Evolutionary conservation across 2,329 filamentous ascomycete genomes (phyloP).

Genomic region (Stromatinia cepivora): DNA sequence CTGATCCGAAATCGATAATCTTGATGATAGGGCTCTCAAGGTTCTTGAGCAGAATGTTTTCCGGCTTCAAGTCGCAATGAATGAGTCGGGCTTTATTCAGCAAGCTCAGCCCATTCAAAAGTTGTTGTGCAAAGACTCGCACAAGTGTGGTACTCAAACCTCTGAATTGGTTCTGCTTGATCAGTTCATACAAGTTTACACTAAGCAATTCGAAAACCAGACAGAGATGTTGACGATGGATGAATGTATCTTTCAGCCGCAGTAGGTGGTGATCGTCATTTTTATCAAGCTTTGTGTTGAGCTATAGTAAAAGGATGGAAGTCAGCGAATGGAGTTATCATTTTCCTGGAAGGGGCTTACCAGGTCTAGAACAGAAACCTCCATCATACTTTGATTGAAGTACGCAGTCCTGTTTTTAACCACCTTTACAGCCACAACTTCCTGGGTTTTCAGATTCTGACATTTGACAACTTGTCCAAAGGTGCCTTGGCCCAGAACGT

Average conservation of each 20-base stretch:
- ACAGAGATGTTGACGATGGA: constrained; percentile 94
- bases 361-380: constrained; percentile 94
- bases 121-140: constrained; percentile 93
- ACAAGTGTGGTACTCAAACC: constrained; percentile 95
- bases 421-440: constrained; percentile 97
- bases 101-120: constrained; percentile 87
- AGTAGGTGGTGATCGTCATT: constrained; percentile 97
- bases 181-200: constrained; percentile 96
- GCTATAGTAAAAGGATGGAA: constrained; percentile 48
- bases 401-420: constrained; percentile 99
- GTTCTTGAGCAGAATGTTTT: constrained; percentile 97
- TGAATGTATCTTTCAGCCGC: constrained; percentile 95
- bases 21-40: constrained; percentile 99
- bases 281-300: constrained; percentile 98
- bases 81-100: constrained; percentile 96
- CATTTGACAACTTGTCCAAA: constrained; percentile 99
- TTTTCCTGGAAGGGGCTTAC: constrained; percentile 53
- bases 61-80: constrained; percentile 96
- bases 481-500: constrained; percentile 94
- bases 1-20: constrained; percentile 98
- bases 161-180: constrained; percentile 99
- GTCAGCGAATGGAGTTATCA: constrained; percentile 25
- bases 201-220: constrained; percentile 94
- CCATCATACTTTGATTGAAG: constrained; percentile 99
- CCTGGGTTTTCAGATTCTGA: constrained; percentile 96